Evolutionary conservation across 108 stramenopile genomes (phyloP).

Genomic region (Discostella stelligeroides): DNA sequence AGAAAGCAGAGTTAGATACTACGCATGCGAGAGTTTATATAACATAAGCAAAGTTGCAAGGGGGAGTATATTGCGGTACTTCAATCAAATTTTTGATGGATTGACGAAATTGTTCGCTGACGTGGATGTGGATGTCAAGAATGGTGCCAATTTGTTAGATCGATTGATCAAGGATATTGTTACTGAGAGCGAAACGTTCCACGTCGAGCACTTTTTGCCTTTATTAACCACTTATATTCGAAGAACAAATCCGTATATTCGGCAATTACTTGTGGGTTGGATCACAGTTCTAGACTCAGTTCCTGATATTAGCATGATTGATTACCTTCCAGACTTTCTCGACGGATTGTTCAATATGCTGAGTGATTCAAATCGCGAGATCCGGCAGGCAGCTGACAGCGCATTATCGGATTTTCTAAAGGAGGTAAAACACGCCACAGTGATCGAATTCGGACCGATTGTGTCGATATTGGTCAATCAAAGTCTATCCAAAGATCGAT

Average conservation of each 20-base stretch:
- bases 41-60: slow-evolving; percentile 98
- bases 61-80: slow-evolving; percentile 81
- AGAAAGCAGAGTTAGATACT: slow-evolving; percentile 95
- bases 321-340: slow-evolving; percentile 94
- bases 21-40: slow-evolving; percentile 97
- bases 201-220: slow-evolving; percentile 95
- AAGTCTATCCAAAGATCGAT: slow-evolving; percentile 92
- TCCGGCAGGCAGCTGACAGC: slow-evolving; percentile 89
- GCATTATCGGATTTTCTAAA: slow-evolving; percentile 86
- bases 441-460: slow-evolving; percentile 95
- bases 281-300: slow-evolving; percentile 96
- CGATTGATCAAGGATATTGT: slow-evolving; percentile 96
- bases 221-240: slow-evolving; percentile 95
- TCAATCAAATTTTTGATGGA: slow-evolving; percentile 96
- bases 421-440: slow-evolving; percentile 88
- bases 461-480: slow-evolving; percentile 93
- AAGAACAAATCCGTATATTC: slow-evolving; percentile 94
- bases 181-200: slow-evolving; percentile 90
- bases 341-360: slow-evolving; percentile 98
- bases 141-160: slow-evolving; percentile 96
- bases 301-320: slow-evolving; percentile 96
- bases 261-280: slow-evolving; percentile 97
- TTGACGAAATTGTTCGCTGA: slow-evolving; percentile 95
- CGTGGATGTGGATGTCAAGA: slow-evolving; percentile 98
- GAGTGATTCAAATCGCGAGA: slow-evolving; percentile 94